phyloP scores from a whole-genome alignment of 768 basidiomycete genomes.

The Suillus tomentosus region DNA sequence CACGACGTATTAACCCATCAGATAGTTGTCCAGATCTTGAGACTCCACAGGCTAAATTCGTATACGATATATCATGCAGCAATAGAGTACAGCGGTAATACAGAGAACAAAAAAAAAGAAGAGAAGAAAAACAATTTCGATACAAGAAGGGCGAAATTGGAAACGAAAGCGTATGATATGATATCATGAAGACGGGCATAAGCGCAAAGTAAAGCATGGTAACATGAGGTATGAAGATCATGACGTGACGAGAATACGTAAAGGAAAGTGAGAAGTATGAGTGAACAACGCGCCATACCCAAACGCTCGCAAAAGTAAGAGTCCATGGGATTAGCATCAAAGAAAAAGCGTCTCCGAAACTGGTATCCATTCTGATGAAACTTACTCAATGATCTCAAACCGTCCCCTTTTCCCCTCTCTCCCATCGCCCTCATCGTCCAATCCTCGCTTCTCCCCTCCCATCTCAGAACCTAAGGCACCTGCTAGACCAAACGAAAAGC shows the following conservation, averaged over 20 bases:
- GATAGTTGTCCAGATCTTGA: background rate
- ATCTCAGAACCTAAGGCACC: slow-evolving; percentile 12
- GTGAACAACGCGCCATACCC: background rate
- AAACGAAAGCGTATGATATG: slow-evolving; percentile 9
- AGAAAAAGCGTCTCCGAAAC: background rate
- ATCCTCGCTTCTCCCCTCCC: slow-evolving; percentile 35
- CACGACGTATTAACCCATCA: background rate
- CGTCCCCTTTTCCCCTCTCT: slow-evolving; percentile 58
- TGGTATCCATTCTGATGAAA: background rate
- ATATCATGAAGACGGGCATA: slow-evolving; percentile 16
- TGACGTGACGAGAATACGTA: background rate
- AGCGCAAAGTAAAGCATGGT: slow-evolving; percentile 5
- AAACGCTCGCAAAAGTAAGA: background rate
- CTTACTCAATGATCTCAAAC: slow-evolving; percentile 61
- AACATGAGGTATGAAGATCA: slow-evolving; percentile 5
- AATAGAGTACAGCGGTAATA: slow-evolving; percentile 5
- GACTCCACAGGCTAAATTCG: slow-evolving; percentile 21
- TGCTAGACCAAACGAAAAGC: slow-evolving; percentile 22
- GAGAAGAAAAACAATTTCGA: background rate
- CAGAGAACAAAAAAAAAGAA: slow-evolving; percentile 10
- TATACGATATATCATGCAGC: slow-evolving; percentile 22
- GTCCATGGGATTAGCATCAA: background rate
- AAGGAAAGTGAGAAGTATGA: background rate
- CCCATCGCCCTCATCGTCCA: slow-evolving; percentile 40
- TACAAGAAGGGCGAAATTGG: slow-evolving; percentile 6